phyloP scores from a whole-genome alignment of 768 basidiomycete species.

The Auriculariales sp. region DNA sequence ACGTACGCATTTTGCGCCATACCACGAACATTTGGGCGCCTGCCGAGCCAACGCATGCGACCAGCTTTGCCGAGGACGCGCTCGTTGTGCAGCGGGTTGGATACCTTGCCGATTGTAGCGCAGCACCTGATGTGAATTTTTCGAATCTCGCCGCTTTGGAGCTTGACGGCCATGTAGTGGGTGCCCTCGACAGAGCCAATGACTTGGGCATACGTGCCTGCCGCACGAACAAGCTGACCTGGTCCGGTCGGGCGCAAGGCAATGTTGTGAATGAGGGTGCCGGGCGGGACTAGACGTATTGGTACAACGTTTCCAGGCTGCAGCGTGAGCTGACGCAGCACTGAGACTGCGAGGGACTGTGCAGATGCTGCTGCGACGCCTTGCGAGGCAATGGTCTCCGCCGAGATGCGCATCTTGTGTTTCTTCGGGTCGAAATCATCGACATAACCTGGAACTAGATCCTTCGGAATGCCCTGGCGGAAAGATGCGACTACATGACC shows the following conservation, averaged over 20 bases:
- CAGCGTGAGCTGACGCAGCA: constrained; percentile 70
- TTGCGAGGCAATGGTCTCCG: neutral
- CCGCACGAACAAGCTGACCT: constrained; percentile 75
- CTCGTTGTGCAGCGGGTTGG: constrained; percentile 82
- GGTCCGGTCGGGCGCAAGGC: constrained; percentile 62
- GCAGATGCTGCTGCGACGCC: constrained; percentile 20
- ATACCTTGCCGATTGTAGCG: constrained; percentile 84
- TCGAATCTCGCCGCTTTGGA: constrained; percentile 88
- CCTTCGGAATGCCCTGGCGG: constrained; percentile 65
- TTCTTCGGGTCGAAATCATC: constrained; percentile 7
- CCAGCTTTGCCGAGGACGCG: constrained; percentile 85
- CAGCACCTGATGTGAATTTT: constrained; percentile 56
- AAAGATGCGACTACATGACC: constrained; percentile 84
- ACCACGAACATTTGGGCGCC: constrained; percentile 77
- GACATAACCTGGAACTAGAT: constrained; percentile 40
- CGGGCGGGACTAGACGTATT: constrained; percentile 76
- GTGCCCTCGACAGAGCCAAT: constrained; percentile 60
- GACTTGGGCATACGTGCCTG: constrained; percentile 74
- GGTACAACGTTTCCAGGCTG: constrained; percentile 90
- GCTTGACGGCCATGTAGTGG: constrained; percentile 64
- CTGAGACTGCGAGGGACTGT: constrained; percentile 62
- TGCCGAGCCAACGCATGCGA: constrained; percentile 71
- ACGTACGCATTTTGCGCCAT: constrained; percentile 92
- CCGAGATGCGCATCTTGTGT: constrained; percentile 5
- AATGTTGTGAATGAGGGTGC: constrained; percentile 78